These are phyloP conservation scores for Coniochaeta hoffmannii DNA, from an alignment of 2,329 filamentous ascomycete species.

Conservation along the genomic window DNA sequence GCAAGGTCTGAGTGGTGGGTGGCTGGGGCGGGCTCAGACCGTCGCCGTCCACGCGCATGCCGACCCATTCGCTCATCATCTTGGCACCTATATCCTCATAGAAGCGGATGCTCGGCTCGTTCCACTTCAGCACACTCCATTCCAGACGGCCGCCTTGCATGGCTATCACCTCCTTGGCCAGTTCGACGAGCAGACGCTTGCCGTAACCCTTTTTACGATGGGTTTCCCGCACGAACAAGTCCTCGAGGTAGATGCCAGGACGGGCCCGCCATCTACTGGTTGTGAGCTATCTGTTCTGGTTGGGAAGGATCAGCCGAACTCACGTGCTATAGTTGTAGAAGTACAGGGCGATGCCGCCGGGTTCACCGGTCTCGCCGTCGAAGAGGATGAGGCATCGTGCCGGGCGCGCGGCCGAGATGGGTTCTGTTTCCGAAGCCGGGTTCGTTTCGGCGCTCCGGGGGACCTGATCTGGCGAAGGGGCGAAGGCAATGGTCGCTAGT, in stretches of 20 bases:
- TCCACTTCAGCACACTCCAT: slow-evolving; percentile 92
- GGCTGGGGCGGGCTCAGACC: too few relatives aligned
- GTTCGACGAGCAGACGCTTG: slow-evolving; percentile 60
- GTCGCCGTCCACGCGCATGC: slow-evolving; percentile 66
- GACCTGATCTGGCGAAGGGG: slow-evolving; percentile 37
- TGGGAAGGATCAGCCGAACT: too few relatives aligned
- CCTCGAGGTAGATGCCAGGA: slow-evolving; percentile 87
- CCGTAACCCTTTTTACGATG: slow-evolving; percentile 76
- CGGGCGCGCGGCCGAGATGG: slow-evolving; percentile 49
- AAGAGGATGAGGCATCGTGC: slow-evolving; percentile 69
- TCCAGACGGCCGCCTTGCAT: slow-evolving; percentile 72
- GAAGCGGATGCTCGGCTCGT: slow-evolving; percentile 81
- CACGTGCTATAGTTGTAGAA: slow-evolving; percentile 96
- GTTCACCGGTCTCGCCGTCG: slow-evolving; percentile 32
- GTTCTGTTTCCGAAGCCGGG: slow-evolving; percentile 37
- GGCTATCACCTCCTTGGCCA: slow-evolving; percentile 72
- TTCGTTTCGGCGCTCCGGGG: slow-evolving; percentile 18
- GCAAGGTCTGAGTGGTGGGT: too few relatives aligned
- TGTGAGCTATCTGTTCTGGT: too few relatives aligned
- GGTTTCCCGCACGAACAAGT: slow-evolving; percentile 71
- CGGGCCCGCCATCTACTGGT: too few relatives aligned
- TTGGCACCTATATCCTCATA: slow-evolving; percentile 67
- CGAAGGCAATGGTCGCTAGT: slow-evolving; percentile 70
- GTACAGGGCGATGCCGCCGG: slow-evolving; percentile 76
- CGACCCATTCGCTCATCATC: slow-evolving; percentile 64